Percentiles rank a stretch among this genome's conserved stretches.
phyloP scores from a whole-genome alignment of 768 basidiomycete species.

The Leucocoprinus sp. region DNA sequence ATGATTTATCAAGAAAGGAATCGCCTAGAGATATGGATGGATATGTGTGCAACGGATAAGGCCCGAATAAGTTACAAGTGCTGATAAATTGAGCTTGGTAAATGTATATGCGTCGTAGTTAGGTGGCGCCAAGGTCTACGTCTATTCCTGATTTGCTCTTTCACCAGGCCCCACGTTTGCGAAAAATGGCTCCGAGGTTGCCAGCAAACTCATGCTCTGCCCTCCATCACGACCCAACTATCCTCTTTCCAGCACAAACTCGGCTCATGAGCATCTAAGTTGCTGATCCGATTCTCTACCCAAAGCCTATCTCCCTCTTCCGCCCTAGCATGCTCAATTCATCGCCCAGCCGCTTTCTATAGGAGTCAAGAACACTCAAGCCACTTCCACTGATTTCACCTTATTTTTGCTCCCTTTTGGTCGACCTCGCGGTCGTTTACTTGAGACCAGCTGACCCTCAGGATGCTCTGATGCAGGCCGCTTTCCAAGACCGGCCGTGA shows the following conservation, averaged over 20 bases:
- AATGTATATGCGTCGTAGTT: too few relatives aligned
- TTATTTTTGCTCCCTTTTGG: conserved; percentile 67
- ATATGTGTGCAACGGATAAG: too few relatives aligned
- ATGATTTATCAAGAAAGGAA: too few relatives aligned
- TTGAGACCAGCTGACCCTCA: conserved; percentile 19
- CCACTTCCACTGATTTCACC: conserved; percentile 14
- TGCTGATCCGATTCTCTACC: neutral
- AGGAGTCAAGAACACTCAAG: neutral
- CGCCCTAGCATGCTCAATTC: neutral
- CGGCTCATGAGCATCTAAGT: neutral
- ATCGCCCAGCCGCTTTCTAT: neutral
- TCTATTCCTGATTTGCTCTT: neutral
- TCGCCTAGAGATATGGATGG: neutral
- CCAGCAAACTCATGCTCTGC: conserved; percentile 2
- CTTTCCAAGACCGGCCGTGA: conserved; percentile 20
- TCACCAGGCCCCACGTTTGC: neutral
- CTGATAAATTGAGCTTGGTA: too few relatives aligned
- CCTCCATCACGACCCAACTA: neutral
- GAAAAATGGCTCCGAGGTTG: neutral
- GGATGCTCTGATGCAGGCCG: conserved; percentile 17
- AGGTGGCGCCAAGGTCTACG: neutral
- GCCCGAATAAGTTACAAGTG: neutral
- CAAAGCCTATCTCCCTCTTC: neutral
- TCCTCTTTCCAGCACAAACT: neutral
- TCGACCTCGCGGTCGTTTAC: conserved; percentile 54